Evolutionary conservation across 306 rosid genomes (phyloP).

Genomic region (Ormosia semicastrata): DNA sequence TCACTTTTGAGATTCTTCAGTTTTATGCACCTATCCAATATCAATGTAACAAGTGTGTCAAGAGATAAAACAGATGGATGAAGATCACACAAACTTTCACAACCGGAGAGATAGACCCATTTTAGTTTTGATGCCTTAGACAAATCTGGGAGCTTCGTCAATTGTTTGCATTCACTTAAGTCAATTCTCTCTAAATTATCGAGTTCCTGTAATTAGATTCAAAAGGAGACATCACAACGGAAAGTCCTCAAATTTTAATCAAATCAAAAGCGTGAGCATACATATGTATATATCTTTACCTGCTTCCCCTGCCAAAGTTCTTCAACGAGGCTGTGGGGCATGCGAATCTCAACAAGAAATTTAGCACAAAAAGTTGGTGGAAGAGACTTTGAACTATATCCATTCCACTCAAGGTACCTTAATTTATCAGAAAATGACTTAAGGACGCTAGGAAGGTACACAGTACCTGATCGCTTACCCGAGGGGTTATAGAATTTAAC

Average conservation of each 20-base stretch:
- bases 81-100: background rate
- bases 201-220: background rate
- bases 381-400: slow-evolving; percentile 19
- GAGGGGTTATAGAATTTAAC: background rate
- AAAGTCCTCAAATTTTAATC: too few species aligned
- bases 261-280: too few species aligned
- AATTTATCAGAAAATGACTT: background rate
- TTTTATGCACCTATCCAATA: fast-evolving
- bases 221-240: too few species aligned
- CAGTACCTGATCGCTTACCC: background rate
- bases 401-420: slow-evolving; percentile 17
- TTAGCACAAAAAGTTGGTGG: background rate
- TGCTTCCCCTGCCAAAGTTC: slow-evolving; percentile 18
- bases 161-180: background rate
- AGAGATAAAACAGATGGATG: background rate
- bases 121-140: background rate
- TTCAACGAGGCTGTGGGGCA: background rate
- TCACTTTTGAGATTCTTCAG: background rate
- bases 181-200: background rate
- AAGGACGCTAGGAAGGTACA: background rate
- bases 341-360: background rate
- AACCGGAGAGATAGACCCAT: background rate
- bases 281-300: background rate
- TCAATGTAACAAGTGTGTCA: background rate
- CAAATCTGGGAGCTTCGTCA: background rate